Conservation (phyloP, 106 monocot species). For the Allium cepa region DNA sequence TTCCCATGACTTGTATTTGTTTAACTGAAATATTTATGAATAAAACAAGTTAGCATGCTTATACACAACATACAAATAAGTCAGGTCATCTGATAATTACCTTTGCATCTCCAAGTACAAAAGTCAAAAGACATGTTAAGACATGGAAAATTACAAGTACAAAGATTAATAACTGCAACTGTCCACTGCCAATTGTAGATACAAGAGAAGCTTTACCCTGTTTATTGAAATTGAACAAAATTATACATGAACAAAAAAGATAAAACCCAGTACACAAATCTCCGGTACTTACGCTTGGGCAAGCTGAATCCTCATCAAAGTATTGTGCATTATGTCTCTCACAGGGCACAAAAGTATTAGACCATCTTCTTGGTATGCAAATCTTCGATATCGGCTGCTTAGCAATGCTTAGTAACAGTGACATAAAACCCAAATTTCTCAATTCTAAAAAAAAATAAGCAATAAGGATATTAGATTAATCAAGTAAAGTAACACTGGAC, state of each 20-base stretch:
- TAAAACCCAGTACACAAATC: no score
- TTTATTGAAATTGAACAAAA: background rate
- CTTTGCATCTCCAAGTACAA: slow-evolving; percentile 14
- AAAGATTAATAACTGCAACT: slow-evolving; percentile 15
- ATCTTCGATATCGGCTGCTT: slow-evolving; percentile 4
- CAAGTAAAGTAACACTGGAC: background rate
- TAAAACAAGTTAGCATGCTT: background rate
- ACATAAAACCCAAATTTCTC: slow-evolving; percentile 8
- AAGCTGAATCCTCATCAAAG: background rate
- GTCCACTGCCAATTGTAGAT: slow-evolving; percentile 10
- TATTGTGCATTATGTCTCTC: background rate
- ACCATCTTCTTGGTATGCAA: slow-evolving; percentile 1
- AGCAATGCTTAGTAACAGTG: slow-evolving; percentile 1
- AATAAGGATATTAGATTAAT: background rate
- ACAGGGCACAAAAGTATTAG: slow-evolving; percentile 13
- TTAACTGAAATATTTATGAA: slow-evolving; percentile 21
- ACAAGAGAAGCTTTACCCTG: slow-evolving; percentile 15
- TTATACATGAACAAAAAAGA: no score
- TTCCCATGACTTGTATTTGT: slow-evolving; percentile 29
- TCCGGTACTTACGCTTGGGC: background rate
- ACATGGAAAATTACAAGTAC: slow-evolving; percentile 9
- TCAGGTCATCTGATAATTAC: slow-evolving; percentile 2
- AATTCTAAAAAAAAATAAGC: background rate
- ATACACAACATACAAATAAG: no score
- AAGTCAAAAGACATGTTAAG: slow-evolving; percentile 2